phyloP scores from a whole-genome alignment of 75 land plant genomes.

The Isoetes taiwanensis region DNA sequence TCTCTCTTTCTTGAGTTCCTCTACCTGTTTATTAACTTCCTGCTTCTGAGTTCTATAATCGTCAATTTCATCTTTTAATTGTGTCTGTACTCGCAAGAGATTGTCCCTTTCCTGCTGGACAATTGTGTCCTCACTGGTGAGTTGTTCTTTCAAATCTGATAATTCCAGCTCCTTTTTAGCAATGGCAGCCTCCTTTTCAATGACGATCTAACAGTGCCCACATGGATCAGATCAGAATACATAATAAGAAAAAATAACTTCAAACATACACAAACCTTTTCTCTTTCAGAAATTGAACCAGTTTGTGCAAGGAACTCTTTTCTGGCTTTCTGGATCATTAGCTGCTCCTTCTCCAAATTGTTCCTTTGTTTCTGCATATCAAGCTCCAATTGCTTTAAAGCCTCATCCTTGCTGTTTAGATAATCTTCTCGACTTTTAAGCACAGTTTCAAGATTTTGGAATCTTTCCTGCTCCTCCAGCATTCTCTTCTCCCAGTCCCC shows the following conservation, averaged over 20 bases:
- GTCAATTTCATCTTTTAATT: slow-evolving; percentile 65
- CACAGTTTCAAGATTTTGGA: slow-evolving; percentile 3
- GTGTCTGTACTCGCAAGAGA: slow-evolving; percentile 30
- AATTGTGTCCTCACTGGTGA: slow-evolving; percentile 45
- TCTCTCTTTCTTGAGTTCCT: slow-evolving; percentile 56
- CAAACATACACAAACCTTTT: no score
- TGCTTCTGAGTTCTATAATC: slow-evolving; percentile 40
- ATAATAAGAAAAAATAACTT: no score
- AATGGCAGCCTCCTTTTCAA: slow-evolving; percentile 29
- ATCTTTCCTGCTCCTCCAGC: no score
- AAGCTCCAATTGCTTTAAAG: slow-evolving; percentile 2
- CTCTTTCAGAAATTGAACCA: no score
- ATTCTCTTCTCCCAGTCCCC: slow-evolving; percentile 14
- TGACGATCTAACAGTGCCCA: no score
- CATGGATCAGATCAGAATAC: no score
- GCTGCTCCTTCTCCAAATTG: no score
- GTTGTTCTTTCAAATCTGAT: slow-evolving; percentile 36
- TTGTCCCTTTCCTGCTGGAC: slow-evolving; percentile 60
- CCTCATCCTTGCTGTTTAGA: slow-evolving; percentile 9
- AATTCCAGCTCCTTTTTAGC: slow-evolving; percentile 33
- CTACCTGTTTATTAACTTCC: slow-evolving; percentile 38
- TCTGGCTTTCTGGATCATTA: no score
- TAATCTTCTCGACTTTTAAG: slow-evolving; percentile 7
- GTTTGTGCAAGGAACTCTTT: slow-evolving; percentile 23
- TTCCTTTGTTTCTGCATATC: no score